A percentile compares a stretch with the other conserved stretches of the same genome.
Conservation (phyloP, 352 stramenopile species). For the Blastocystis sp. region DNA sequence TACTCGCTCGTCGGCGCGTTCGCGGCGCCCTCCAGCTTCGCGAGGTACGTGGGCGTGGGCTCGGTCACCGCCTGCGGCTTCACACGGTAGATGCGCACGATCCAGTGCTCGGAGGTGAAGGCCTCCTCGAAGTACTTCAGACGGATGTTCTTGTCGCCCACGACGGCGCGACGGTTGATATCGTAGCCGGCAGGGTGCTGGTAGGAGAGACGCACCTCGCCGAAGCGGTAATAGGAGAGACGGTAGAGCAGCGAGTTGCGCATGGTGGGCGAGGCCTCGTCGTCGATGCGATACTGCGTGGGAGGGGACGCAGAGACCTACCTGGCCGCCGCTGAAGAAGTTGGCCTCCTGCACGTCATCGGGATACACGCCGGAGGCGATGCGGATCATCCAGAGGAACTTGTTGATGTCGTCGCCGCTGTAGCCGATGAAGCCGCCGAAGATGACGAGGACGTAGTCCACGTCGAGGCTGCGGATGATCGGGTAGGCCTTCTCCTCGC, state of each 20-base stretch:
- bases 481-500: slow-evolving; percentile 74
- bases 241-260: slow-evolving; percentile 83
- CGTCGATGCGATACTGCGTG: slow-evolving; percentile 59
- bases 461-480: slow-evolving; percentile 79
- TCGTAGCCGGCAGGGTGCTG: slow-evolving; percentile 72
- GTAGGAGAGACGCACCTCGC: slow-evolving; percentile 74
- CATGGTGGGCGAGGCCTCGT: slow-evolving; percentile 69
- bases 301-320: not conserved
- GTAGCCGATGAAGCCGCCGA: slow-evolving; percentile 75
- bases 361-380: slow-evolving; percentile 72
- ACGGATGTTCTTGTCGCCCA: slow-evolving; percentile 68
- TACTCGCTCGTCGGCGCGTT: not conserved
- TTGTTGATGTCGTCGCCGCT: slow-evolving; percentile 80
- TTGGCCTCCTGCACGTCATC: slow-evolving; percentile 74
- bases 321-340: slow-evolving; percentile 75
- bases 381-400: slow-evolving; percentile 81
- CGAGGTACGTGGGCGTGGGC: not conserved
- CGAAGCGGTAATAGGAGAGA: slow-evolving; percentile 81
- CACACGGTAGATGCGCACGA: slow-evolving; percentile 84
- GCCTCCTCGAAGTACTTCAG: slow-evolving; percentile 79
- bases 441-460: slow-evolving; percentile 80
- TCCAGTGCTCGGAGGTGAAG: slow-evolving; percentile 86
- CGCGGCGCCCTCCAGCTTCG: not conserved
- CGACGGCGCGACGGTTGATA: slow-evolving; percentile 15
- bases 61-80: slow-evolving; percentile 63